Evolutionary conservation across 768 basidiomycete species (phyloP), one percentile per base, ranked within the genome.

Genomic region (Rubroboletus satanas): DNA sequence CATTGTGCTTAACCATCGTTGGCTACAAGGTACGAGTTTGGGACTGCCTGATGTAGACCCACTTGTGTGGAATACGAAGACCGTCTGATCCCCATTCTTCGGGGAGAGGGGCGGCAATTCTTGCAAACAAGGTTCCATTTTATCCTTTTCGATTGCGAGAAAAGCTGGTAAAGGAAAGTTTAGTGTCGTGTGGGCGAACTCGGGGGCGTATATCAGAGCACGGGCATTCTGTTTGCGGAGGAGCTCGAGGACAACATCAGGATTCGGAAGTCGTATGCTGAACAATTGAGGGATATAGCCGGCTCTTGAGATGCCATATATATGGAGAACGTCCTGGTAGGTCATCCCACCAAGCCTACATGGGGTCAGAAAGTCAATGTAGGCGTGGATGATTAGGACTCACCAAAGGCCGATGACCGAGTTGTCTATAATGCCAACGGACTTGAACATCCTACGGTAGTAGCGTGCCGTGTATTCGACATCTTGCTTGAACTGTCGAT

Each of bases 31-130:
- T 0, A 91, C 85, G 28, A 90, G 82, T 64, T 89, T 90, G 0
- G 89, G 89, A 63, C 82, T 86, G 46, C 88, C 88, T n/a, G 87
- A 90, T 7, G 89, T 90, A 37, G 88, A 90, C 15, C 89, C 89
- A 55, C 84, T 86, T 10, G 89, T 90, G 68, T 89, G 89, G 76
- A 88, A 90, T 50, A 89, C 74, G 74, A 90, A 83, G 44, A 78
- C 78, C 28, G 74, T 68, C 49, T 85, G 83, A 52, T 74, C 70
- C 32, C 60, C 71, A 49, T 53, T 58, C 49, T 53, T 66, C 51
- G 62, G 69, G 59, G 73, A 68, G 37, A 83, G 70, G 18, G 71
- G 70, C 29, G 82, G 80, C 7, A 86, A 67, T 32, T 74, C 62
- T 26, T 72, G 68, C 37, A 71, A 63, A 35, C 73, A 69, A 33